These are phyloP conservation scores for Cladosporium sp. DNA, from an alignment of 2,329 filamentous ascomycete genomes.

Conservation along the genomic window DNA sequence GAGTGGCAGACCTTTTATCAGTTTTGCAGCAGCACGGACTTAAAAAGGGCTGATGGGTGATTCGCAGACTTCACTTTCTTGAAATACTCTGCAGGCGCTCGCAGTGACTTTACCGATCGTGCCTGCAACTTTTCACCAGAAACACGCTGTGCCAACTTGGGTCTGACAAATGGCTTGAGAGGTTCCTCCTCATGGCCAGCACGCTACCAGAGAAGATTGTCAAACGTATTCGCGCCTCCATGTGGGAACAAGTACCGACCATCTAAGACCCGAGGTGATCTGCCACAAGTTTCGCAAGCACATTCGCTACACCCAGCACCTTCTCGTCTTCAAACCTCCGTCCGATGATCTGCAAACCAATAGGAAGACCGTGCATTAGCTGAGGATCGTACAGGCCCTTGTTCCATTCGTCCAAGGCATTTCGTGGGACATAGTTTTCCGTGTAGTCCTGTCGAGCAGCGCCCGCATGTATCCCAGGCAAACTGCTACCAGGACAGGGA, in stretches of 20 bases:
- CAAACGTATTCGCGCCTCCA: too few species aligned
- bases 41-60: too few species aligned
- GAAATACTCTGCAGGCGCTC: too few species aligned
- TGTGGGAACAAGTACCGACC: too few species aligned
- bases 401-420: conserved; percentile 55
- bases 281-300: not conserved
- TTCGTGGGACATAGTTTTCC: conserved; percentile 46
- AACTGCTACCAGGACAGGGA: conserved; percentile 29
- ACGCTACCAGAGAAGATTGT: too few species aligned
- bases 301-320: conserved; percentile 67
- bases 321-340: conserved; percentile 79
- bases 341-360: conserved; percentile 78
- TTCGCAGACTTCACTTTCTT: too few species aligned
- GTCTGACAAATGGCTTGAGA: too few species aligned
- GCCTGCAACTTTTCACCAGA: too few species aligned
- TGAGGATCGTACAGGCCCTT: conserved; percentile 65
- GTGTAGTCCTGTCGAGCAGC: not conserved
- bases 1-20: too few species aligned
- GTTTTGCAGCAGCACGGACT: too few species aligned
- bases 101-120: too few species aligned
- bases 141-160: too few species aligned
- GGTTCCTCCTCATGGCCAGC: not conserved
- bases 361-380: conserved; percentile 82
- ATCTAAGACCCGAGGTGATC: not conserved
- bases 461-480: not conserved